phyloP scores from a whole-genome alignment of 345 rosid genomes.

The Boechera stricta region DNA sequence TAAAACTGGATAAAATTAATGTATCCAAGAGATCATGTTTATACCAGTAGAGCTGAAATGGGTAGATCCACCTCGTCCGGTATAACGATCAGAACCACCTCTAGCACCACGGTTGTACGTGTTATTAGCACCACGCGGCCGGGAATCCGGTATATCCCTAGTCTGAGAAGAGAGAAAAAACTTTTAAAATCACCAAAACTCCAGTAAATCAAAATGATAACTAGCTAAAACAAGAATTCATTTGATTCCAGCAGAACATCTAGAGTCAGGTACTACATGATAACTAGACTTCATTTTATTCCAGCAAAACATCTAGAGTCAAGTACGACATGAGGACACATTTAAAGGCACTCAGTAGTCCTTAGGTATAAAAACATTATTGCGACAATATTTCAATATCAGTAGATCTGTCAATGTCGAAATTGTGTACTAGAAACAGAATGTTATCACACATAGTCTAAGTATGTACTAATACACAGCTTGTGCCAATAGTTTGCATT shows the following conservation, averaged over 20 bases:
- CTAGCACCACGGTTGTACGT: conserved; percentile 64
- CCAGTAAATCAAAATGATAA: not conserved
- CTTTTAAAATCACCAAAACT: not conserved
- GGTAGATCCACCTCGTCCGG: conserved; percentile 61
- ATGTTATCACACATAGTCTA: conserved; percentile 4
- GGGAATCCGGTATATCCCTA: conserved; percentile 67
- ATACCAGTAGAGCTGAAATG: conserved; percentile 64
- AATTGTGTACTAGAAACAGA: conserved; percentile 22
- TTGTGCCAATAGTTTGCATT: not conserved
- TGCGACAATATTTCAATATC: not conserved
- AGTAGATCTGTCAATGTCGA: conserved; percentile 1
- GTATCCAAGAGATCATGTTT: conserved; percentile 26
- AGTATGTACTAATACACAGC: conserved; percentile 2
- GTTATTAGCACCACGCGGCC: conserved; percentile 68
- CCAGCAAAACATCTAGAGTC: conserved; percentile 11
- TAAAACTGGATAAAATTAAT: conserved; percentile 8
- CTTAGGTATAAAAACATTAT: not conserved
- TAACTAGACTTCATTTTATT: not conserved
- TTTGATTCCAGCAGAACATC: conserved; percentile 3
- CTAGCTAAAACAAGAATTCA: conserved; percentile 7
- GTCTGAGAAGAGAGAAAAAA: conserved; percentile 53
- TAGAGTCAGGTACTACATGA: not conserved
- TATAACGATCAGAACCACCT: conserved; percentile 74
- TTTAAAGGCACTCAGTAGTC: not conserved
- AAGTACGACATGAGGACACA: not conserved